phyloP scores from a whole-genome alignment of 2,329 filamentous ascomycete species.

The Fonsecaea monophora region DNA sequence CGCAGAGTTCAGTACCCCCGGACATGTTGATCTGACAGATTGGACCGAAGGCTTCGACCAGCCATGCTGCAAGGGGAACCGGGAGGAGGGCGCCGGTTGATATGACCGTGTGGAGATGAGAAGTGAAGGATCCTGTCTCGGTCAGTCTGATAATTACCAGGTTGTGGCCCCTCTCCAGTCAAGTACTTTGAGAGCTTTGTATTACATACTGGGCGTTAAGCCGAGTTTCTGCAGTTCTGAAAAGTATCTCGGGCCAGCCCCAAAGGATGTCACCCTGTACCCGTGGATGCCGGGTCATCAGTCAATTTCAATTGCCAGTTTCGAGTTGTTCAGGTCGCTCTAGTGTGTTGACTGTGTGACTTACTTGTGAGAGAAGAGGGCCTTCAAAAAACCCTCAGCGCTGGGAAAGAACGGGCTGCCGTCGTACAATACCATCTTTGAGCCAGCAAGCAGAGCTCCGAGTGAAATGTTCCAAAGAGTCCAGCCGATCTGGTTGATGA shows the following conservation, averaged over 20 bases:
- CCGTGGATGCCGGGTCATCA: background rate
- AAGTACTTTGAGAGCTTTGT: no score
- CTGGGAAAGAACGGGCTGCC: conserved; percentile 79
- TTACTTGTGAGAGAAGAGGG: conserved; percentile 43
- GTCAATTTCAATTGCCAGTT: background rate
- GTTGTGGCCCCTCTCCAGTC: no score
- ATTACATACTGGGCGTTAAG: conserved; percentile 13
- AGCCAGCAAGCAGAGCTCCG: conserved; percentile 64
- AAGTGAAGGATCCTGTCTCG: no score
- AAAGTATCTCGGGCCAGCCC: conserved; percentile 25
- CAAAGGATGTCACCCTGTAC: conserved; percentile 17
- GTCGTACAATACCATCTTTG: conserved; percentile 73
- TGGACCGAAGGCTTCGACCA: conserved; percentile 24
- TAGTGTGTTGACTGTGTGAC: background rate
- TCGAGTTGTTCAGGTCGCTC: no score
- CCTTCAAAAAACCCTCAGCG: conserved; percentile 63
- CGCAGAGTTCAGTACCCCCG: conserved; percentile 43
- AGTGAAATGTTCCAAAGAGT: conserved; percentile 58
- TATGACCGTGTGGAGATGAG: conserved; percentile 13
- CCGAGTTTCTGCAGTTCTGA: conserved; percentile 26
- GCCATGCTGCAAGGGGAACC: conserved; percentile 9
- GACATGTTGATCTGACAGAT: conserved; percentile 38
- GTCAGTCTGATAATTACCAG: no score
- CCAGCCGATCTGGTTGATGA: conserved; percentile 46
- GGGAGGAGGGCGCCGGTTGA: conserved; percentile 29